Evolutionary conservation across 1,284 basidiomycete species (phyloP).

Genomic region (Pyrrhoderma noxium): DNA sequence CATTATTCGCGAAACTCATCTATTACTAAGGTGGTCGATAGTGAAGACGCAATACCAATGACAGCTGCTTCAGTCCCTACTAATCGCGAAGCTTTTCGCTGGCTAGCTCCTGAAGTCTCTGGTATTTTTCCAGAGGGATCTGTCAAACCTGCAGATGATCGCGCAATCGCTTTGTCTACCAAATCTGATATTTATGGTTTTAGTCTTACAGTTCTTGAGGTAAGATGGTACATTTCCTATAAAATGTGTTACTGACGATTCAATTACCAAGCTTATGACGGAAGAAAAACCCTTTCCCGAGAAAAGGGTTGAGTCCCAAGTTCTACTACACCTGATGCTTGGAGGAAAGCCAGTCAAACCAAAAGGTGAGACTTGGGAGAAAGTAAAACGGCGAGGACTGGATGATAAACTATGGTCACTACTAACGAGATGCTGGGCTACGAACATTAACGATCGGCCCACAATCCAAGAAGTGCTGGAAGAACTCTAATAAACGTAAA

Average conservation of each 20-base stretch:
- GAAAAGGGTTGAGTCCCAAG: constrained; percentile 41
- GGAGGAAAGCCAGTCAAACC: constrained; percentile 22
- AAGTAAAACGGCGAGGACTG: constrained; percentile 24
- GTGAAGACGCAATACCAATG: constrained; percentile 44
- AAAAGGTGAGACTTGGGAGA: constrained; percentile 28
- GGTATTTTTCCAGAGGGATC: constrained; percentile 30
- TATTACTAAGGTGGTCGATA: constrained; percentile 39
- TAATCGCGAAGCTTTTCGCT: constrained; percentile 39
- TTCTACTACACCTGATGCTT: constrained; percentile 36
- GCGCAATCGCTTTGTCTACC: constrained; percentile 37
- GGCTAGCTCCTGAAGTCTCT: constrained; percentile 51
- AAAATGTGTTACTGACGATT: not conserved
- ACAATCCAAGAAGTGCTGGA: not conserved
- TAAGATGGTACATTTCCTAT: constrained; percentile 20
- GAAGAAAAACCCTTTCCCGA: constrained; percentile 41
- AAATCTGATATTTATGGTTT: constrained; percentile 47
- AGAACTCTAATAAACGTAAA: not conserved
- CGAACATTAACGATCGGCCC: constrained; percentile 4
- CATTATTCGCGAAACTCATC: constrained; percentile 40
- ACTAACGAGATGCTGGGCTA: constrained; percentile 8
- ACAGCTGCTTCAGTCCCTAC: constrained; percentile 47
- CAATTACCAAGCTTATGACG: constrained; percentile 36
- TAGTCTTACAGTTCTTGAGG: constrained; percentile 51
- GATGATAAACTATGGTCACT: constrained; percentile 12
- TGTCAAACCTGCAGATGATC: too few species aligned